These are phyloP conservation scores for Prunella vulgaris DNA, from an alignment of 257 asterid genomes.

Conservation along the genomic window DNA sequence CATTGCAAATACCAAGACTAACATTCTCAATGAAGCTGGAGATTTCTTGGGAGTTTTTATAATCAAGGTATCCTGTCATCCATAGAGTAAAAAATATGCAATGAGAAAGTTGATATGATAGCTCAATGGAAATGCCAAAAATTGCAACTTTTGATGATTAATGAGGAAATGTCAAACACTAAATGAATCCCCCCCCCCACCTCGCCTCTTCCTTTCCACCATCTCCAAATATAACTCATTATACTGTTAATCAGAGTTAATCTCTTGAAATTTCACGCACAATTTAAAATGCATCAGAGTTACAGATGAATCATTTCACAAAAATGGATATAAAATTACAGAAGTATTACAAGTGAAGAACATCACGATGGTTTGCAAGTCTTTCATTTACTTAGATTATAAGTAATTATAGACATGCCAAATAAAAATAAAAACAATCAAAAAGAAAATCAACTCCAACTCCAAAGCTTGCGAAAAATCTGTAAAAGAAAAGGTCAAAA, in stretches of 20 bases:
- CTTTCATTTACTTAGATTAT: neutral
- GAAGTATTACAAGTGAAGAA: neutral
- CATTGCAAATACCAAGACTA: constrained; percentile 63
- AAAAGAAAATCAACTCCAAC: neutral
- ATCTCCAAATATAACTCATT: no score
- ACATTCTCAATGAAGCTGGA: constrained; percentile 58
- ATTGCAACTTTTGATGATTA: neutral
- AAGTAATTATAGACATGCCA: neutral
- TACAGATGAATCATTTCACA: neutral
- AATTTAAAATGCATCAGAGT: neutral
- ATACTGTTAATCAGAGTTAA: neutral
- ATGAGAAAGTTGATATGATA: neutral
- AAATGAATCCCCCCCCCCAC: neutral
- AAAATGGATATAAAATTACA: neutral
- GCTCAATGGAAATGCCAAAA: no score
- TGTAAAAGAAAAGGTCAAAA: neutral
- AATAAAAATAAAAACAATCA: neutral
- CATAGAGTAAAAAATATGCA: constrained; percentile 10
- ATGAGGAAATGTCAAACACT: neutral
- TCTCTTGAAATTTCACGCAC: neutral
- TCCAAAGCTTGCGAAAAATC: neutral
- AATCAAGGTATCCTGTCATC: constrained; percentile 50
- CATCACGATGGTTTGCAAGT: neutral
- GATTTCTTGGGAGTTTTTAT: constrained; percentile 75
- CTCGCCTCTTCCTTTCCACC: no score